These are phyloP conservation scores for Neofusicoccum ribis DNA, from an alignment of 2,329 filamentous ascomycete species.

Conservation along the genomic window DNA sequence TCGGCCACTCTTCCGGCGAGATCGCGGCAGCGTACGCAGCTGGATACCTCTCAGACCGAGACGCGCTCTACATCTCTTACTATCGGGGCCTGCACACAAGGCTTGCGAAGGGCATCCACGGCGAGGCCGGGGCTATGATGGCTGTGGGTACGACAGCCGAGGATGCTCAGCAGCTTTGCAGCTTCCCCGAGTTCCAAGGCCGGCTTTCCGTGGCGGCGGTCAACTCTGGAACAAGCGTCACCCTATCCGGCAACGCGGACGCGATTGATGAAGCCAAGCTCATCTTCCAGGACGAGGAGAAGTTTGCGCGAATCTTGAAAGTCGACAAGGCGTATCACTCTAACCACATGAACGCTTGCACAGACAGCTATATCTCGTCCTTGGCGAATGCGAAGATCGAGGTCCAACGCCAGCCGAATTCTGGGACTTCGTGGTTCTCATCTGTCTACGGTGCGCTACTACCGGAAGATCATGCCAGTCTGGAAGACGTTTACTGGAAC, in stretches of 20 bases:
- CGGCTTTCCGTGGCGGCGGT: constrained; percentile 26
- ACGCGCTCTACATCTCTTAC: constrained; percentile 28
- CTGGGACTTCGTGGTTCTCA: neutral
- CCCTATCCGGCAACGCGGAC: constrained; percentile 25
- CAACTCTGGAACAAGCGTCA: constrained; percentile 26
- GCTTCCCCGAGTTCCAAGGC: constrained; percentile 21
- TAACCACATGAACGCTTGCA: constrained; percentile 22
- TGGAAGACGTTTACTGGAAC: constrained; percentile 44
- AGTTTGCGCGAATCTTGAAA: constrained; percentile 21
- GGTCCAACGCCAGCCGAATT: neutral
- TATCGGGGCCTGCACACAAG: constrained; percentile 24
- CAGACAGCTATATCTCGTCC: neutral
- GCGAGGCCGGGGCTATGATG: constrained; percentile 37
- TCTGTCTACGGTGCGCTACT: neutral
- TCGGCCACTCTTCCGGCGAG: constrained; percentile 46
- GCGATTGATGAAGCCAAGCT: constrained; percentile 19
- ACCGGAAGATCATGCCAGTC: constrained; percentile 15
- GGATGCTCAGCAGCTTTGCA: constrained; percentile 18
- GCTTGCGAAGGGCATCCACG: constrained; percentile 1
- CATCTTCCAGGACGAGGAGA: constrained; percentile 17
- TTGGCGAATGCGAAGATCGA: neutral
- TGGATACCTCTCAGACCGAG: constrained; percentile 25
- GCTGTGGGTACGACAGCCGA: constrained; percentile 24
- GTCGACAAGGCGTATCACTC: constrained; percentile 27
- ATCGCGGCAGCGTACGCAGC: constrained; percentile 41